Conservation (phyloP, 139 green algal genomes). For the Zygnema cylindricum region DNA sequence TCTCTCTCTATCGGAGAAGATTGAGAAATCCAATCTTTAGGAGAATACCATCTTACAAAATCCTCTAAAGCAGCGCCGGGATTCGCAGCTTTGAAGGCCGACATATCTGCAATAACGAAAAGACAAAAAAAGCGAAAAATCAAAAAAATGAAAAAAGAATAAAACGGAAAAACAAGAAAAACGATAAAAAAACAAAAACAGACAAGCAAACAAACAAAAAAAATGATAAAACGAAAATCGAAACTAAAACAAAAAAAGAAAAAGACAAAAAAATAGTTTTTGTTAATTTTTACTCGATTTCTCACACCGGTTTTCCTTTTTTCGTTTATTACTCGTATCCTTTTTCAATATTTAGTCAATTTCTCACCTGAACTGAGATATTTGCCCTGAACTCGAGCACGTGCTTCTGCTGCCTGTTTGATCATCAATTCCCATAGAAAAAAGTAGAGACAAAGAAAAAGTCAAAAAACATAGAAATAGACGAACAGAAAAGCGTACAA, state of each 20-base stretch:
- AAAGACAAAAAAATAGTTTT: no score
- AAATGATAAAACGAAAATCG: no score
- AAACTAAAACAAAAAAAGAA: no score
- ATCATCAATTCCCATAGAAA: no score
- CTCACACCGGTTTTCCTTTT: no score
- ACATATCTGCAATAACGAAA: slow-evolving; percentile 75
- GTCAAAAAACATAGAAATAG: no score
- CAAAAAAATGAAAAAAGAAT: neutral
- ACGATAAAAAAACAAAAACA: neutral
- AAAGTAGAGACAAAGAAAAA: no score
- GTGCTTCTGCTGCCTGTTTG: neutral
- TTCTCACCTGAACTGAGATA: neutral
- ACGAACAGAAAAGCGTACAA: no score
- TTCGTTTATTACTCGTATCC: no score
- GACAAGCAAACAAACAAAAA: no score
- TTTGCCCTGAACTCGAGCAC: neutral
- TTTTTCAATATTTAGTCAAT: no score
- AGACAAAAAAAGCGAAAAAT: neutral
- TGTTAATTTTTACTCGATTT: no score
- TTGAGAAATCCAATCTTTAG: slow-evolving; percentile 71
- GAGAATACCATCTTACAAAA: slow-evolving; percentile 86
- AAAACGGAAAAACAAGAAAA: neutral
- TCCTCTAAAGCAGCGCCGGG: slow-evolving; percentile 77
- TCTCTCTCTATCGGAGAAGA: neutral
- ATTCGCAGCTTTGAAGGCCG: slow-evolving; percentile 94